A percentile compares a stretch with the other conserved stretches of the same genome.
Evolutionary conservation across 2,329 filamentous ascomycete genomes (phyloP).

Genomic region (Hypoxylon sp.): DNA sequence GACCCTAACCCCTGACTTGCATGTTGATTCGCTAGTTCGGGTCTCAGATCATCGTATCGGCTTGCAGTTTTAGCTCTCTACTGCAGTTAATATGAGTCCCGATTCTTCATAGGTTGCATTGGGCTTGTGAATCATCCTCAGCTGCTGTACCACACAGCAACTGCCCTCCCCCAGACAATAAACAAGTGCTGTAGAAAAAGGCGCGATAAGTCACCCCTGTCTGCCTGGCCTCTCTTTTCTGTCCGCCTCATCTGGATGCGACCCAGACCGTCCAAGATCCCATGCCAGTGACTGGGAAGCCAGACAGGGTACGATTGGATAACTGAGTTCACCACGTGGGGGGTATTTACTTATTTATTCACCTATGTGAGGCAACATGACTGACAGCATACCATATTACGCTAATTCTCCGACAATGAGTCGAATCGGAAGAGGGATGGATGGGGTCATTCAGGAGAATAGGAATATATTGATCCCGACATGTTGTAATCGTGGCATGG

Average conservation of each 20-base stretch:
- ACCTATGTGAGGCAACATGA: slow-evolving; percentile 30
- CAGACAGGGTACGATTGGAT: slow-evolving; percentile 28
- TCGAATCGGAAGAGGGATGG: neutral
- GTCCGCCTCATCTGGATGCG: slow-evolving; percentile 36
- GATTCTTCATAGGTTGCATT: slow-evolving; percentile 28
- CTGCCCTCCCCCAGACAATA: slow-evolving; percentile 20
- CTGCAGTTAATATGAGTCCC: slow-evolving; percentile 39
- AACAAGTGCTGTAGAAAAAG: slow-evolving; percentile 13
- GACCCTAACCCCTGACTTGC: slow-evolving; percentile 32
- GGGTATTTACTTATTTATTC: slow-evolving; percentile 16
- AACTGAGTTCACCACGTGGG: slow-evolving; percentile 36
- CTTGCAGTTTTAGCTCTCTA: slow-evolving; percentile 28
- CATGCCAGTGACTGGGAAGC: slow-evolving; percentile 24
- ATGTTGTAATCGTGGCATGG: slow-evolving; percentile 2
- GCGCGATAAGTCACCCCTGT: slow-evolving; percentile 24
- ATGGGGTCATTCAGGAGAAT: neutral
- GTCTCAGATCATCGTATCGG: slow-evolving; percentile 42
- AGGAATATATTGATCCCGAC: neutral
- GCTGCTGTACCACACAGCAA: slow-evolving; percentile 27
- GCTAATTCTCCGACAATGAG: slow-evolving; percentile 6
- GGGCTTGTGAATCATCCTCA: slow-evolving; percentile 34
- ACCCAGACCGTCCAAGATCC: slow-evolving; percentile 25
- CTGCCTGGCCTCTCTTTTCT: slow-evolving; percentile 27
- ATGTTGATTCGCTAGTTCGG: slow-evolving; percentile 45
- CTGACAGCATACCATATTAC: slow-evolving; percentile 20